Evolutionary conservation across 345 rosid species (phyloP).

Genomic region (Populus tremula): DNA sequence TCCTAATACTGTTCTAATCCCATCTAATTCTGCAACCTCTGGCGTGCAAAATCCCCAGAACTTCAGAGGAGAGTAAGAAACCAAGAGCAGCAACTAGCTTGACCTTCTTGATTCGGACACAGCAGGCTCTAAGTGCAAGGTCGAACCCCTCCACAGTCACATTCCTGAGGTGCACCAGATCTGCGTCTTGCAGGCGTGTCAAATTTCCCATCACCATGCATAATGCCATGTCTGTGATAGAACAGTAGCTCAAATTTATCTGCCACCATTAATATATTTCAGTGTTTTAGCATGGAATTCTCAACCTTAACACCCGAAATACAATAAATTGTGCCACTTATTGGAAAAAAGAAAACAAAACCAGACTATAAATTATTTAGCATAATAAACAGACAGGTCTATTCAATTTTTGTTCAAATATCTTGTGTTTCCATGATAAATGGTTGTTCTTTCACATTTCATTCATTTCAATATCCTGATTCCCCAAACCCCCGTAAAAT

Average conservation of each 20-base stretch:
- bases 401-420: not conserved
- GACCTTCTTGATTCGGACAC: slow-evolving; percentile 71
- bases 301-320: not conserved
- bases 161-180: slow-evolving; percentile 63
- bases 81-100: slow-evolving; percentile 65
- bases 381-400: not conserved
- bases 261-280: slow-evolving; percentile 42
- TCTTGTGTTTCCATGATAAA: not conserved
- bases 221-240: slow-evolving; percentile 47
- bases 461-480: not conserved
- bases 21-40: slow-evolving; percentile 82
- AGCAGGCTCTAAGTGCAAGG: slow-evolving; percentile 66
- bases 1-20: slow-evolving; percentile 41
- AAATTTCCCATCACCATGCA: slow-evolving; percentile 79
- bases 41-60: slow-evolving; percentile 56
- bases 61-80: slow-evolving; percentile 65
- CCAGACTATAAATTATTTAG: not conserved
- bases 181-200: slow-evolving; percentile 79
- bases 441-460: not conserved
- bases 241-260: slow-evolving; percentile 78
- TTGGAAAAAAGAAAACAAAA: not conserved
- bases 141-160: slow-evolving; percentile 74
- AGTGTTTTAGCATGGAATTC: not conserved
- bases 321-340: not conserved
- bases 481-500: not conserved